These are phyloP conservation scores for Oropetium thomaeum DNA, from an alignment of 176 grass and related monocot species.

Conservation along the genomic window DNA sequence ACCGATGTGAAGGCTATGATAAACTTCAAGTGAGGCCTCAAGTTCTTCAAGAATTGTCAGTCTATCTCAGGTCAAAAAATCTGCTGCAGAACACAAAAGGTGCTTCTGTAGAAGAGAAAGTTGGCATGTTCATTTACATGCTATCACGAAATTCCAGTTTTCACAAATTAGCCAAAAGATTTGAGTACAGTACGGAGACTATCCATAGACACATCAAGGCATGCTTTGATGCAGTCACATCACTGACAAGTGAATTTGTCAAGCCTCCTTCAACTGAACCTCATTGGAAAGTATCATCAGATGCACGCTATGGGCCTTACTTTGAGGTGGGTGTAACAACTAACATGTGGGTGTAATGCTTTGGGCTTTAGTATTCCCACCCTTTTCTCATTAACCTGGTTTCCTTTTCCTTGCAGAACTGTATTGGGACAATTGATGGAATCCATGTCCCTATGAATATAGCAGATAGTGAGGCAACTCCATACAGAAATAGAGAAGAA, in stretches of 20 bases:
- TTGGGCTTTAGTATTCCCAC: background rate
- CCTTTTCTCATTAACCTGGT: slow-evolving; percentile 1
- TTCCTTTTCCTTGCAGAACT: slow-evolving; percentile 30
- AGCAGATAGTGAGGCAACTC: slow-evolving; percentile 37
- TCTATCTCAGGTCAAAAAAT: slow-evolving; percentile 32
- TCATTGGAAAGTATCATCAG: slow-evolving; percentile 42
- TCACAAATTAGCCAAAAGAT: slow-evolving; percentile 37
- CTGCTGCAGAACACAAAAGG: slow-evolving; percentile 44
- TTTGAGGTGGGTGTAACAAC: slow-evolving; percentile 37
- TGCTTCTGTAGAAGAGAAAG: slow-evolving; percentile 50
- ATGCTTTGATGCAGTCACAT: slow-evolving; percentile 40
- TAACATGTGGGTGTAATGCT: background rate
- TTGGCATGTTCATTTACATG: slow-evolving; percentile 62
- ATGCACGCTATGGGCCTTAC: slow-evolving; percentile 34
- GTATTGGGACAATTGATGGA: slow-evolving; percentile 41
- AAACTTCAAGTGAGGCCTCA: slow-evolving; percentile 38
- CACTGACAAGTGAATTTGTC: slow-evolving; percentile 32
- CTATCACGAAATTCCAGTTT: slow-evolving; percentile 51
- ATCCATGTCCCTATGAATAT: slow-evolving; percentile 41
- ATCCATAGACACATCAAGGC: slow-evolving; percentile 54
- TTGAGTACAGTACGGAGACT: slow-evolving; percentile 47
- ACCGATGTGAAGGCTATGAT: slow-evolving; percentile 40
- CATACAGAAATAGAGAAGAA: slow-evolving; percentile 44
- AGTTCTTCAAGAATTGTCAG: slow-evolving; percentile 34
- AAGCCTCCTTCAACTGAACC: slow-evolving; percentile 25